Percentiles rank a stretch among this genome's conserved stretches.
Evolutionary conservation across 2,329 filamentous ascomycete genomes (phyloP).

Genomic region (Cladorrhinum sp.): DNA sequence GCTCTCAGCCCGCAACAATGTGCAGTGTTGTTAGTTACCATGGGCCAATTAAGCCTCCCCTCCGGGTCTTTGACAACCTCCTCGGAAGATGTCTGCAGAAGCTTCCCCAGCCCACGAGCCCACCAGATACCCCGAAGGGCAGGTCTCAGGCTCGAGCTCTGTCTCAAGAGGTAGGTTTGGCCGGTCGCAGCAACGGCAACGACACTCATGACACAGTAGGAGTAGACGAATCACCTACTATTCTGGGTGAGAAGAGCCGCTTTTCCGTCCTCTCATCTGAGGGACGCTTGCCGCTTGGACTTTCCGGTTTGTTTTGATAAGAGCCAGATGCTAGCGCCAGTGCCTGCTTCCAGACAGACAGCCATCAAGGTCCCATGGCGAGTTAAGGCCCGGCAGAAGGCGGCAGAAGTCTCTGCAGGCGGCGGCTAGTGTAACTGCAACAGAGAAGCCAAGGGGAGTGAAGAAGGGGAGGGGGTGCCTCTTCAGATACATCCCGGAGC

Average conservation of each 20-base stretch:
- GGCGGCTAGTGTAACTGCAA: slow-evolving; percentile 13
- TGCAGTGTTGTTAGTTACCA: slow-evolving; percentile 12
- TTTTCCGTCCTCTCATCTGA: background rate
- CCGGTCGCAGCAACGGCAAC: background rate
- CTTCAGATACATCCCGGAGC: slow-evolving; percentile 7
- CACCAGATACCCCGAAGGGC: background rate
- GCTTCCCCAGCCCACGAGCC: background rate
- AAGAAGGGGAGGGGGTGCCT: background rate
- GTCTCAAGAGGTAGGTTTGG: background rate
- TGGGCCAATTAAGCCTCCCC: slow-evolving; percentile 11
- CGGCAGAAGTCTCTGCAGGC: slow-evolving; percentile 22
- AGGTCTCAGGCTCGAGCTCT: background rate
- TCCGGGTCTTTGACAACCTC: slow-evolving; percentile 12
- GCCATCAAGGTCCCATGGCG: slow-evolving; percentile 3
- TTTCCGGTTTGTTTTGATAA: slow-evolving; percentile 1
- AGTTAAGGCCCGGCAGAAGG: slow-evolving; percentile 22
- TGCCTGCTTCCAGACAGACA: slow-evolving; percentile 3
- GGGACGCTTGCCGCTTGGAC: background rate
- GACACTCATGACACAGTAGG: background rate
- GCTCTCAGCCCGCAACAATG: slow-evolving; percentile 13
- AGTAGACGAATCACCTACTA: background rate
- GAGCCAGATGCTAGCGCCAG: slow-evolving; percentile 9
- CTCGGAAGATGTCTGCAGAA: slow-evolving; percentile 4
- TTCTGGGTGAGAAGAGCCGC: background rate
- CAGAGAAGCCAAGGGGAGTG: background rate